These are phyloP conservation scores for Hyaloscypha variabilis DNA, from an alignment of 495 filamentous ascomycete genomes.

Conservation along the genomic window DNA sequence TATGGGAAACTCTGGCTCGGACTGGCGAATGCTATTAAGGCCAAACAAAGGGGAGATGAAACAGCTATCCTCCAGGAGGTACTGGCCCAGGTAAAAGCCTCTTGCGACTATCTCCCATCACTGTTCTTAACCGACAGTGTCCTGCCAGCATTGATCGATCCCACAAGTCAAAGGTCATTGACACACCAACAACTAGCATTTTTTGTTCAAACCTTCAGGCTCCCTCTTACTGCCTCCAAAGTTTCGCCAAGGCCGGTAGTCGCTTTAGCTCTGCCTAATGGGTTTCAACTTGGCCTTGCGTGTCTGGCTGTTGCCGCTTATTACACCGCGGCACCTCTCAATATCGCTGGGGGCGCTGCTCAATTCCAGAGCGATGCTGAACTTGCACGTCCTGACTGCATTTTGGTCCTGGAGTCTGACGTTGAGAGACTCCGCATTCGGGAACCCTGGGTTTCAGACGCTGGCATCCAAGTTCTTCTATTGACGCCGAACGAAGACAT, in stretches of 20 bases:
- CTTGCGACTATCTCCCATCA: no score
- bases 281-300: constrained; percentile 37
- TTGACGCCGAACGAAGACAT: not conserved
- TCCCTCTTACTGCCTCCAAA: not conserved
- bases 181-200: no score
- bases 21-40: no score
- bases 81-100: no score
- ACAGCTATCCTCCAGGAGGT: no score
- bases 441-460: not conserved
- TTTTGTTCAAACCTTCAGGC: constrained; percentile 4
- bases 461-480: not conserved
- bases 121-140: no score
- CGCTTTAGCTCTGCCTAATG: constrained; percentile 39
- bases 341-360: constrained; percentile 8
- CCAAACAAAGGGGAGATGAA: no score
- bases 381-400: not conserved
- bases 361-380: constrained; percentile 10
- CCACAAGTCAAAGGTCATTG: no score
- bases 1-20: no score
- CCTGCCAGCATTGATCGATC: no score
- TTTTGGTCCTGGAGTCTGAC: constrained; percentile 9
- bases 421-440: not conserved
- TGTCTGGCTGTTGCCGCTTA: constrained; percentile 35
- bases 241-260: constrained; percentile 35
- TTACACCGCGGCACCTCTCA: constrained; percentile 39